Conservation (phyloP, 108 stramenopile species). For the Cyclotella baltica region DNA sequence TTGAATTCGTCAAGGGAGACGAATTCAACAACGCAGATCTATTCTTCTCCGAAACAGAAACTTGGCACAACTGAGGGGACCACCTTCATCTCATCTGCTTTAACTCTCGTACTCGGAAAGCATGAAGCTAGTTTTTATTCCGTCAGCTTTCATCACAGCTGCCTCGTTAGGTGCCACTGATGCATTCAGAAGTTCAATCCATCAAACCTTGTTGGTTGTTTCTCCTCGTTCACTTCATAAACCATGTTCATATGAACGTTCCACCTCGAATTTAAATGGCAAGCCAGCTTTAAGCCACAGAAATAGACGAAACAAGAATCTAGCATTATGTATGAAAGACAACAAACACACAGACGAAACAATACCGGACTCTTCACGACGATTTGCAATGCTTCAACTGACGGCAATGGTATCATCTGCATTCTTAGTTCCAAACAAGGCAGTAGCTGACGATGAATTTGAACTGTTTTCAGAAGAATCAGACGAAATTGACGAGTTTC, state of each 20-base stretch:
- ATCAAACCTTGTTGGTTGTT: not conserved
- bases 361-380: constrained; percentile 1
- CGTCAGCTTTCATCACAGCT: not conserved
- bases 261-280: too few relatives aligned
- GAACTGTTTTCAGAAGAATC: not conserved
- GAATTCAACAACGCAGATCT: too few relatives aligned
- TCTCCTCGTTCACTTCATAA: not conserved
- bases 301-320: too few relatives aligned
- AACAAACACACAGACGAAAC: not conserved
- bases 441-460: not conserved
- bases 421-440: not conserved
- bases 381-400: not conserved
- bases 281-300: too few relatives aligned
- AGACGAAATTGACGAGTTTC: not conserved
- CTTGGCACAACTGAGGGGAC: too few relatives aligned
- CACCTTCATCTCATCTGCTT: not conserved
- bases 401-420: constrained; percentile 1
- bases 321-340: not conserved
- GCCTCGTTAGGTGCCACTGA: not conserved
- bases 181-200: not conserved
- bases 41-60: too few relatives aligned
- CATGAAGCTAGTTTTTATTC: constrained; percentile 8
- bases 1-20: too few relatives aligned
- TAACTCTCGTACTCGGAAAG: too few relatives aligned
- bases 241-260: not conserved